These are phyloP conservation scores for Colletotrichum spinosum DNA, from an alignment of 2,329 filamentous ascomycete species.

Conservation along the genomic window DNA sequence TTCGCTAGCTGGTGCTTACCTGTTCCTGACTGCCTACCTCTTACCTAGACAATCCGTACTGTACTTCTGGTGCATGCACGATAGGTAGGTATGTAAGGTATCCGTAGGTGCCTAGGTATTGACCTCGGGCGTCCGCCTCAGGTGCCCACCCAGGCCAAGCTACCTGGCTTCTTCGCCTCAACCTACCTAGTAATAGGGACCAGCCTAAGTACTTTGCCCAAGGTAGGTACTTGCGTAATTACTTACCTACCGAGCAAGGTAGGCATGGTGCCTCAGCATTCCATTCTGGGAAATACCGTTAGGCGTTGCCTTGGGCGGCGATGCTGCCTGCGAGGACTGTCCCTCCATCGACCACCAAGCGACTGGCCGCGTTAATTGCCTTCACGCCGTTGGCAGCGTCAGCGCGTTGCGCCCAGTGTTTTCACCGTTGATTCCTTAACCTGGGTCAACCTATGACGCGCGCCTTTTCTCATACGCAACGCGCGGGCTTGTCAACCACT, in stretches of 20 bases:
- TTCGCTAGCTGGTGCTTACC: background rate
- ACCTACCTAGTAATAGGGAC: no score
- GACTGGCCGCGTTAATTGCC: background rate
- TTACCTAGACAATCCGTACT: background rate
- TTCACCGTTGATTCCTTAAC: background rate
- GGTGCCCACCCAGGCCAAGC: no score
- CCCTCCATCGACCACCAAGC: background rate
- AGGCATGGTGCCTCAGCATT: conserved; percentile 24
- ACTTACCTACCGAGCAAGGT: background rate
- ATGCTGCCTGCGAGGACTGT: conserved; percentile 36
- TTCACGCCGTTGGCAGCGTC: conserved; percentile 1
- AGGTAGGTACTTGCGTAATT: background rate
- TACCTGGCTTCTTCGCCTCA: no score
- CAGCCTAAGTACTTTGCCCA: no score
- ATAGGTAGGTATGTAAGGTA: background rate
- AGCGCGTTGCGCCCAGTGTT: conserved; percentile 12
- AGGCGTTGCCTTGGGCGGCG: conserved; percentile 29
- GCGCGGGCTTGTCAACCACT: conserved; percentile 9
- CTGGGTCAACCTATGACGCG: conserved; percentile 19
- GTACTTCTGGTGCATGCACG: no score
- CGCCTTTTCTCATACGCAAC: conserved; percentile 9
- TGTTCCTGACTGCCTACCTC: background rate
- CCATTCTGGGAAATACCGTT: conserved; percentile 21
- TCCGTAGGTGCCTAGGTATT: background rate
- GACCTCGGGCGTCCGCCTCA: background rate